Evolutionary conservation across 305 asterid species (phyloP).

Genomic region (Solanum hybrid): DNA sequence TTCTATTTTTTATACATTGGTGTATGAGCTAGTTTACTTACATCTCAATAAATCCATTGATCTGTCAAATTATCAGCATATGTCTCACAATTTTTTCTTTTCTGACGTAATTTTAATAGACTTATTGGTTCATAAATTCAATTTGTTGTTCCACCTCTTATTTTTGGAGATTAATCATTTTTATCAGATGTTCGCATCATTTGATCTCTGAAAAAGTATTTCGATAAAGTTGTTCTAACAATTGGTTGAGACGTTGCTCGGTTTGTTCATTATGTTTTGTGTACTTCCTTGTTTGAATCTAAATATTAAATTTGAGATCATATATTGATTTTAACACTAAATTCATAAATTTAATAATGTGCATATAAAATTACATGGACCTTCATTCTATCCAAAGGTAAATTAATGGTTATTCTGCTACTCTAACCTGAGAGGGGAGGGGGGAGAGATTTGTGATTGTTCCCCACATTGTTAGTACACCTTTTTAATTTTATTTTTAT

Average conservation of each 20-base stretch:
- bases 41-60: not conserved
- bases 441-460: not conserved
- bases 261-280: not conserved
- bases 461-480: not conserved
- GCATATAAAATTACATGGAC: not conserved
- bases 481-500: not conserved
- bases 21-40: not conserved
- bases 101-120: not conserved
- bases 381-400: not conserved
- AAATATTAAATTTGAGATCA: not conserved
- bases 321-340: not conserved
- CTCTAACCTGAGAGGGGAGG: not conserved
- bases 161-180: not conserved
- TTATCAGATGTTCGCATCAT: not conserved
- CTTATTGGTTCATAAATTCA: not conserved
- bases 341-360: not conserved
- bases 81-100: not conserved
- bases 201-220: not conserved
- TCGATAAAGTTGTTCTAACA: not conserved
- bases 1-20: not conserved
- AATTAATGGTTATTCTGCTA: not conserved
- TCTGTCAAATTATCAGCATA: too few species aligned
- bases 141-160: not conserved
- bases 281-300: not conserved
- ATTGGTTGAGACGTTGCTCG: not conserved